phyloP scores from a whole-genome alignment of 768 basidiomycete genomes.

The Suillus decipiens region DNA sequence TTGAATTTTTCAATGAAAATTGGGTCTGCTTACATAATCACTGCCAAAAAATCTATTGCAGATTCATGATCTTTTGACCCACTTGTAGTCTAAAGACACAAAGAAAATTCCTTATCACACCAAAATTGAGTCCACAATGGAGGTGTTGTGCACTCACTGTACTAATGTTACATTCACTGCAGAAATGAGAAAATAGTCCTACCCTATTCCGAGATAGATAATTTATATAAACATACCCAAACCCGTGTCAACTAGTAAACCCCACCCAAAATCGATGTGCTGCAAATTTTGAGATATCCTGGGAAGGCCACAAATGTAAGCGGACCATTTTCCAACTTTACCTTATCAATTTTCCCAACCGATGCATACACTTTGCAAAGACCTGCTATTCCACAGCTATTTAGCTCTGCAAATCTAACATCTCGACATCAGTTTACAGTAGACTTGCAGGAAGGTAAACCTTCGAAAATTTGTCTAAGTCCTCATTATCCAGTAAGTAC shows the following conservation, averaged over 20 bases:
- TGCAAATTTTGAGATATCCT: neutral
- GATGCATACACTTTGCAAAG: neutral
- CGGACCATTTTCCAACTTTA: neutral
- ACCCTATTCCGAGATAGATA: neutral
- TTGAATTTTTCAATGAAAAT: too few species aligned
- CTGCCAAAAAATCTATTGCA: too few species aligned
- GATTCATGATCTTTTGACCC: too few species aligned
- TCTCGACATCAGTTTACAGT: too few species aligned
- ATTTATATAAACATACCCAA: neutral
- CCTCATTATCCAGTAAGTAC: neutral
- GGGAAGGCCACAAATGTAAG: neutral
- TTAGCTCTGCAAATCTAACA: too few species aligned
- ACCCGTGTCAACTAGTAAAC: neutral
- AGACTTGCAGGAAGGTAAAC: too few species aligned
- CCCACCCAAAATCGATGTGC: neutral
- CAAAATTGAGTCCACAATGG: too few species aligned
- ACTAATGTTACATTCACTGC: too few species aligned
- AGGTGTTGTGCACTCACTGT: too few species aligned
- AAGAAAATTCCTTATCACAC: too few species aligned
- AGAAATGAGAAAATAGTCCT: neutral
- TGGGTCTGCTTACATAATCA: too few species aligned
- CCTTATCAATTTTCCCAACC: neutral
- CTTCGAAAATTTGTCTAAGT: neutral
- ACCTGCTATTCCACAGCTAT: neutral
- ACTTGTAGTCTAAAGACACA: too few species aligned